Conservation (phyloP, 2,329 filamentous ascomycete genomes). For the Raffaelea arxii region DNA sequence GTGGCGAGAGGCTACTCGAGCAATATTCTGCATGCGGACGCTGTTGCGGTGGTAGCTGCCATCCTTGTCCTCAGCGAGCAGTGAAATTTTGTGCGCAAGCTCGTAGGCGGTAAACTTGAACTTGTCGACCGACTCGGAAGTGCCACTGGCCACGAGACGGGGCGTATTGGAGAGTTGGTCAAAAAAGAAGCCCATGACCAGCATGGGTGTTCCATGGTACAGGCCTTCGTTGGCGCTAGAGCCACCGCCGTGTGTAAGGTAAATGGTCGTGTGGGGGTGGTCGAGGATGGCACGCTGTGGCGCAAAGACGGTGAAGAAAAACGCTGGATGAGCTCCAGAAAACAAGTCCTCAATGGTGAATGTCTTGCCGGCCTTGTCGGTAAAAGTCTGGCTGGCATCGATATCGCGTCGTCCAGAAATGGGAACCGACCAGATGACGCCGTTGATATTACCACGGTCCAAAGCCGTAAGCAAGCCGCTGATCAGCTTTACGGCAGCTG, state of each 20-base stretch:
- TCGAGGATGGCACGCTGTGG: not conserved
- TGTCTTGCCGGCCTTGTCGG: not conserved
- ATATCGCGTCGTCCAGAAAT: not conserved
- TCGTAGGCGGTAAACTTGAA: not conserved
- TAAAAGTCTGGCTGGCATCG: not conserved
- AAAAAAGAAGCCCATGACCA: slow-evolving; percentile 1
- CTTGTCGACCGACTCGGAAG: not conserved
- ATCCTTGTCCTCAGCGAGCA: not conserved
- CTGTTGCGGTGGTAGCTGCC: not conserved
- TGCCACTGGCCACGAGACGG: not conserved
- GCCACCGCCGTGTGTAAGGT: not conserved
- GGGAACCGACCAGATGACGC: slow-evolving; percentile 1
- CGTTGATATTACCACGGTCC: not conserved
- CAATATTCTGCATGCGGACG: not conserved
- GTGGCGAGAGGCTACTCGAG: not conserved
- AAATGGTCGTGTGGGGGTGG: not conserved
- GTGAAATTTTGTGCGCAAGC: not conserved
- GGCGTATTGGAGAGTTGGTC: not conserved
- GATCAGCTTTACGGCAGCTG: not conserved
- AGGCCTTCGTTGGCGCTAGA: not conserved
- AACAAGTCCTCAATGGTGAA: not conserved
- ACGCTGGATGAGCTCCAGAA: not conserved
- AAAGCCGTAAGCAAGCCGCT: not conserved
- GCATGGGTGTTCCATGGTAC: not conserved
- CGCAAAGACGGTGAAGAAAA: not conserved